Base-by-base conservation (phyloP, 2,329 filamentous ascomycete genomes). In the Sclerotinia spermophila region DNA sequence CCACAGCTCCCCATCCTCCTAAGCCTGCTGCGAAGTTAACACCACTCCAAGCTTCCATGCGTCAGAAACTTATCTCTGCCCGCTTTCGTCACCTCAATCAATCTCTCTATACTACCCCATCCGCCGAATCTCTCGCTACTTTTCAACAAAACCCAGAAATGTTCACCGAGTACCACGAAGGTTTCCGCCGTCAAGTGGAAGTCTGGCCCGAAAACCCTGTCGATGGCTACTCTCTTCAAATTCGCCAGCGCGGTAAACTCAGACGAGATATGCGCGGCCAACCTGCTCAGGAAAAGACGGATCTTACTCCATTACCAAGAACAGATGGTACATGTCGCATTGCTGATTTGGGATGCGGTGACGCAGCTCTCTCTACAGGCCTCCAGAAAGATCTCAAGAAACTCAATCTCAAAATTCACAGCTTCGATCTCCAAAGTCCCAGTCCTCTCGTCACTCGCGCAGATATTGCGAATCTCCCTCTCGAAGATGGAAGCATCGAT, bases 71-170 rank as follows among this genome's bases (percentile, higher is more conserved):
- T 73, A 86, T 97, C 73, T 96, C 94, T 15, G 94, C 96, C 1
- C 94, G 96, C 71, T 99, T 99, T 87, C 93, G 96, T 74, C 94
- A 98, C 81, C 89, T 99, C 73, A 99, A 99, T 81, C 92, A 99
- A 83, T 95, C 93, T 0, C 89, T 99, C 21, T 99, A 99, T 83
- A 98, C 95, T 6, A 92, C 90, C 11, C 92, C 94, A 1, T 99
- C 96, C 0, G 84, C 85, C 48, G 89, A 96, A 74, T 92, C 96
- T n/a, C 89, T 96, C 76, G 83, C 86, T 66, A 88, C 98, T 35
- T 98, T 99, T 83, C 84, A 88, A 67, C 85, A 91, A 45, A 93
- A 92, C 65, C 96, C 96, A 0, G 93, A 97, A 79, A 94, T 98
- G 86, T 99, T 98, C 82, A 86, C 89, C 75, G 94, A 98, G 82